phyloP scores from a whole-genome alignment of 192 early-diverging fungal genomes.

The Gonapodya prolifera region DNA sequence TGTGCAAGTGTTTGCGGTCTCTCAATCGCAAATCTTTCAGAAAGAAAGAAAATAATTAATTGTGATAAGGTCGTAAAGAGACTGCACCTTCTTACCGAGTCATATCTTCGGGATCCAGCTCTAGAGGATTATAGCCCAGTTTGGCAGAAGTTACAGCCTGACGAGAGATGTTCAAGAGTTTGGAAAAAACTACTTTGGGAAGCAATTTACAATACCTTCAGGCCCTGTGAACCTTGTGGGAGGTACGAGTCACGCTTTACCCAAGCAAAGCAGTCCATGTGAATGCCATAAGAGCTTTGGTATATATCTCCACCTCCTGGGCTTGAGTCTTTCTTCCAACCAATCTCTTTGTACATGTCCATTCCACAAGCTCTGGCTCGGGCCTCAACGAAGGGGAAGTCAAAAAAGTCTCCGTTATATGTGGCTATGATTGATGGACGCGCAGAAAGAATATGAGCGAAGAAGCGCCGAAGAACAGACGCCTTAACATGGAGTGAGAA shows the following conservation, averaged over 20 bases:
- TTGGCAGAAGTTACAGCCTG: slow-evolving; percentile 88
- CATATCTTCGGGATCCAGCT: slow-evolving; percentile 98
- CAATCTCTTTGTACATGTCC: slow-evolving; percentile 46
- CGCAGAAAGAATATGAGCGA: slow-evolving; percentile 73
- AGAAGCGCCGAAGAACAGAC: slow-evolving; percentile 68
- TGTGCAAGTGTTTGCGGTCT: slow-evolving; percentile 87
- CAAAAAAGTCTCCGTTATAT: slow-evolving; percentile 99
- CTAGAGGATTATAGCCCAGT: slow-evolving; percentile 93
- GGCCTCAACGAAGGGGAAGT: slow-evolving; percentile 94
- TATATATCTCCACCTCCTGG: no score
- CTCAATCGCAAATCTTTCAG: slow-evolving; percentile 65
- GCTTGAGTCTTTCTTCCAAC: no score
- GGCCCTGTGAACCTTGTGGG: slow-evolving; percentile 89
- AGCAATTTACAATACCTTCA: slow-evolving; percentile 65
- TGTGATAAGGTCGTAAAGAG: not conserved
- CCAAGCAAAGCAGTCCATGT: slow-evolving; percentile 97
- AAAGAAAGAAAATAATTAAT: not conserved
- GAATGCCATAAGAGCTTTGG: slow-evolving; percentile 68
- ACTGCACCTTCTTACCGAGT: slow-evolving; percentile 37
- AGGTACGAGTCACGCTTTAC: slow-evolving; percentile 97
- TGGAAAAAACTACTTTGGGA: not conserved
- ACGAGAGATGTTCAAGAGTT: slow-evolving; percentile 8
- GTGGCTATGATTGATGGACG: slow-evolving; percentile 84
- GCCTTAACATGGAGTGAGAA: slow-evolving; percentile 22
- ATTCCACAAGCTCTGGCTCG: slow-evolving; percentile 69